These are phyloP conservation scores for Davidsoniella neocaledoniae DNA, from an alignment of 2,329 filamentous ascomycete species.

Conservation along the genomic window DNA sequence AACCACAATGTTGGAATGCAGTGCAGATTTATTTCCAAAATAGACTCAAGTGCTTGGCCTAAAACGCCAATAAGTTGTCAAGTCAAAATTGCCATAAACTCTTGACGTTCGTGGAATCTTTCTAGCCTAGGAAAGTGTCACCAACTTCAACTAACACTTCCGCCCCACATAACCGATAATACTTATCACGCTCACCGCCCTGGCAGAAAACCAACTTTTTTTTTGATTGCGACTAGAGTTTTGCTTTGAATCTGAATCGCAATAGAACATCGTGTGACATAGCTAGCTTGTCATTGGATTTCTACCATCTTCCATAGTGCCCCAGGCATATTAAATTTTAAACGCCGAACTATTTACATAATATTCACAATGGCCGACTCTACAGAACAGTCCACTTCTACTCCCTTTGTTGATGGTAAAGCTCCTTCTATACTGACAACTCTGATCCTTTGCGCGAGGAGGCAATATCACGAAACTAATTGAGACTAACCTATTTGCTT, in stretches of 20 bases:
- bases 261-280: not conserved
- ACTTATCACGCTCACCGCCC: slow-evolving; percentile 8
- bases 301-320: not conserved
- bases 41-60: too few relatives aligned
- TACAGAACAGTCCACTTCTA: not conserved
- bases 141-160: not conserved
- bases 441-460: not conserved
- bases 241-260: not conserved
- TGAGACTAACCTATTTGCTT: not conserved
- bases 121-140: not conserved
- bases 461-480: not conserved
- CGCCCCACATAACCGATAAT: too few relatives aligned
- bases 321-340: not conserved
- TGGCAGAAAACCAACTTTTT: slow-evolving; percentile 13
- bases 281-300: not conserved
- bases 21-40: too few relatives aligned
- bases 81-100: too few relatives aligned
- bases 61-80: too few relatives aligned
- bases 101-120: too few relatives aligned
- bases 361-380: not conserved
- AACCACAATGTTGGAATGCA: too few relatives aligned
- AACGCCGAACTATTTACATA: not conserved
- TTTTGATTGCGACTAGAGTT: not conserved
- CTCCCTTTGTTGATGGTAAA: slow-evolving; percentile 11
- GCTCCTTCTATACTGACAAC: not conserved